Evolutionary conservation across 768 basidiomycete genomes (phyloP).

Genomic region (Pleurotus salmoneostramineus): DNA sequence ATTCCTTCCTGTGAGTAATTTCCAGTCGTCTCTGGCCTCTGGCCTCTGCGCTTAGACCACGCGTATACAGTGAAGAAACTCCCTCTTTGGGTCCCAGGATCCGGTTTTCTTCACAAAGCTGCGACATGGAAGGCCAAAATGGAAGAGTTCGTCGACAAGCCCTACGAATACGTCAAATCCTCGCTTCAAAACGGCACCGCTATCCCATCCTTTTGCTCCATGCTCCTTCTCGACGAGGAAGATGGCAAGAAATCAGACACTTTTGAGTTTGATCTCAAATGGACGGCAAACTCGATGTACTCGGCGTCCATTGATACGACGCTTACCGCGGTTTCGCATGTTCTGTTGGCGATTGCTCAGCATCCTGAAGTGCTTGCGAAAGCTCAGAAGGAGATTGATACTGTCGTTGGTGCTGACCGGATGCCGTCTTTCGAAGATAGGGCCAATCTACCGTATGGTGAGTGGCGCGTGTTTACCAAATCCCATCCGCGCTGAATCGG

Average conservation of each 20-base stretch:
- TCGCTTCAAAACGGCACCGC: constrained; percentile 31
- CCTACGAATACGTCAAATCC: constrained; percentile 13
- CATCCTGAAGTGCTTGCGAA: constrained; percentile 53
- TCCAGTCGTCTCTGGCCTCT: neutral
- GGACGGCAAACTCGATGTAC: constrained; percentile 87
- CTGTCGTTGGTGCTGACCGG: constrained; percentile 48
- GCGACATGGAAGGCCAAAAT: constrained; percentile 36
- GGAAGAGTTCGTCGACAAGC: constrained; percentile 13
- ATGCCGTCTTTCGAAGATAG: constrained; percentile 61
- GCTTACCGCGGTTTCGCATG: constrained; percentile 50
- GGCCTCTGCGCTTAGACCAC: too few species aligned
- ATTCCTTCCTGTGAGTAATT: constrained; percentile 15
- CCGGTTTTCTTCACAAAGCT: constrained; percentile 39
- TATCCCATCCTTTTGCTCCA: constrained; percentile 41
- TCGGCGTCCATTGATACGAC: constrained; percentile 50
- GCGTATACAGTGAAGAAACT: constrained; percentile 15
- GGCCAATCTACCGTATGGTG: constrained; percentile 49
- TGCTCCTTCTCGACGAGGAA: constrained; percentile 48
- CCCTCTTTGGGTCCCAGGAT: constrained; percentile 22
- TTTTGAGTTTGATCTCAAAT: constrained; percentile 64
- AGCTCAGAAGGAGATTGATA: constrained; percentile 66
- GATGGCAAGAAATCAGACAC: constrained; percentile 24
- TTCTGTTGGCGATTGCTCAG: constrained; percentile 64
- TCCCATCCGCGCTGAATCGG: neutral
- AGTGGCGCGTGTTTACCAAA: constrained; percentile 7